Evolutionary conservation across 495 filamentous ascomycete genomes (phyloP), one percentile per base, ranked within the genome.

Genomic region (Jackrogersella multiformis): DNA sequence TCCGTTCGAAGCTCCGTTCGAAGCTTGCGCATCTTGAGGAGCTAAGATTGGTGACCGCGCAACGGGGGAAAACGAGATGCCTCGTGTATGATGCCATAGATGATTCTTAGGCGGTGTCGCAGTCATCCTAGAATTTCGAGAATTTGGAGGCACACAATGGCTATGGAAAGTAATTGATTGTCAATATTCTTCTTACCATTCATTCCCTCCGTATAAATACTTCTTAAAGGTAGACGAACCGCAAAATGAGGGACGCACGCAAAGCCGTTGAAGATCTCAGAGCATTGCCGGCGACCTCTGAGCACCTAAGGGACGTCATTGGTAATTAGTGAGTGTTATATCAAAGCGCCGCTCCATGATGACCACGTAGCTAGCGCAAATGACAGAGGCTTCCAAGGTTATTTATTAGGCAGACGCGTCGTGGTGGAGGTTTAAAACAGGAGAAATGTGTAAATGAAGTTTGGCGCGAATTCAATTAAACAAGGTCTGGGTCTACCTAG

Each of bases 1-100:
- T n/a, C n/a, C n/a, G n/a, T n/a, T n/a, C n/a, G n/a, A n/a, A n/a
- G n/a, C n/a, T n/a, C 55, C 55, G 4, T 56, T 55, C 1, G 45
- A 42, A 41, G 55, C 12, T 12, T 39, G 60, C 3, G 39, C 23
- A 41, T 56, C 61, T 46, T 55, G 63, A 36, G 66, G 52, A 26
- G 53, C 24, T 20, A 65, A 34, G 2, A 60, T 45, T 34, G 56
- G 66, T 34, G 67, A 66, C 15, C 45, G 61, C 39, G 65, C 28
- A 21, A 38, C 20, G 0, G 64, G 61, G 13, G 73, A 70, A 57
- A 81, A 82, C 0, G 77, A 76, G 46, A 83, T 76, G 7, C 80
- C 80, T 8, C 73, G 76, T 35, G 71, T 66, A 10, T 74, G 69
- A 56, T 79, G 72, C 81, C 81, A 83, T 56, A 77, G 21, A 23